These are phyloP conservation scores for Yarrowia phangngaensis DNA, from an alignment of 805 yeast genomes.

Conservation along the genomic window DNA sequence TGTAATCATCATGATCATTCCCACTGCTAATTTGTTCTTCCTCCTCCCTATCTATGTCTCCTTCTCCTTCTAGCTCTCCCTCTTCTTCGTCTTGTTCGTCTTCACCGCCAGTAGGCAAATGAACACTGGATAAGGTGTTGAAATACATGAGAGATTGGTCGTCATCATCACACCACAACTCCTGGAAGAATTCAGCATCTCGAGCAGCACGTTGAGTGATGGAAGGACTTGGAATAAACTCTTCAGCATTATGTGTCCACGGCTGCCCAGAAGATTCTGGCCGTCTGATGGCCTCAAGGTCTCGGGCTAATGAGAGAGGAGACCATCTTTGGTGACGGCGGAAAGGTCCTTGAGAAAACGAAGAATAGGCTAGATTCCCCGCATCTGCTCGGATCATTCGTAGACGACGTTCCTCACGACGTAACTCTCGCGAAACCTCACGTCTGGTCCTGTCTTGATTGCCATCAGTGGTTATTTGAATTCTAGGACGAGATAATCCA, in stretches of 20 bases:
- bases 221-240: background rate
- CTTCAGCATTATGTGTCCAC: slow-evolving; percentile 10
- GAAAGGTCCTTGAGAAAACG: slow-evolving; percentile 9
- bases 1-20: slow-evolving; percentile 7
- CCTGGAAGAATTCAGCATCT: slow-evolving; percentile 12
- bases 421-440: slow-evolving; percentile 12
- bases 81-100: slow-evolving; percentile 11
- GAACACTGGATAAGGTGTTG: slow-evolving; percentile 21
- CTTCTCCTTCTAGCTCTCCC: background rate
- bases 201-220: slow-evolving; percentile 1
- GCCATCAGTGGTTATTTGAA: background rate
- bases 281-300: slow-evolving; percentile 1
- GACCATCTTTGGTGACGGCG: slow-evolving; percentile 19
- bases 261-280: slow-evolving; percentile 2
- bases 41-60: too few species aligned
- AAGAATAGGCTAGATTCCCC: slow-evolving; percentile 3
- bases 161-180: slow-evolving; percentile 17
- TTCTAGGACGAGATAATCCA: slow-evolving; percentile 11
- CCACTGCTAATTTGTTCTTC: too few species aligned
- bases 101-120: slow-evolving; percentile 8
- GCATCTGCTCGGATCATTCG: slow-evolving; percentile 14
- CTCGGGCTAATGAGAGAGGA: slow-evolving; percentile 11
- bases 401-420: slow-evolving; percentile 15
- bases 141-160: slow-evolving; percentile 25
- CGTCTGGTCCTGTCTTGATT: slow-evolving; percentile 8